Evolutionary conservation across 768 basidiomycete species (phyloP), one percentile per base, ranked within the genome.

Genomic region (Amanita molliuscula): DNA sequence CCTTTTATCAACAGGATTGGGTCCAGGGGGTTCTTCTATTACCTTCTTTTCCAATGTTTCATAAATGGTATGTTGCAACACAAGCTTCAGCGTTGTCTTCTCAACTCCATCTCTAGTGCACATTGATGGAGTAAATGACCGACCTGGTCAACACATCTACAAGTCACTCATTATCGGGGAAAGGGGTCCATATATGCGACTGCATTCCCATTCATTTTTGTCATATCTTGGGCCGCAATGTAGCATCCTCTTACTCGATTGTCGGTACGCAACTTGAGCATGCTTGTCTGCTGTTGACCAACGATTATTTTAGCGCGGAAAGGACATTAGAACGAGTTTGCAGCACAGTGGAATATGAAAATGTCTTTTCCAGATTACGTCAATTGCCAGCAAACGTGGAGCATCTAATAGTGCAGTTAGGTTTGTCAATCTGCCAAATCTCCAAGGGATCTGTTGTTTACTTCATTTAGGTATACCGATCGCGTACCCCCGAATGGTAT

Each of bases 401-500:
- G 55, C 96, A 98, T 61, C 60, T 99, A 10, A 72, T 95, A 31
- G 67, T 98, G 36, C 87, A 88, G 56, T 61, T 93, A 20, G 94
- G 94, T 77, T 59, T 36, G 47, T 49, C 6, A 18, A 47, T 44
- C 25, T 36, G 5, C 52, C 15, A 20, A 31, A 8, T 15, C 44
- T 48, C 51, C 11, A 54, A 40, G 28, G 9, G 10, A 33, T 11
- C 20, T 20, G 7, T 15, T 33, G 36, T 46, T 54, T 51, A 48
- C 13, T 7, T 42, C 48, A 16, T 20, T 4, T 48, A 83, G 82
- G 82, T 1, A 78, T 88, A 47, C 87, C 86, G 0, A 84, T 92
- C 54, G 90, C 90, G 4, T 98, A 98, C 62, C 95, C 95, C 26
- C 84, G 94, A 45, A 82, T 93, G 81, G 87, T 88, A 2, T 93